Evolutionary conservation across 352 stramenopile species (phyloP), one percentile per base, ranked within the genome.

Genomic region (Nothophytophthora sp.): DNA sequence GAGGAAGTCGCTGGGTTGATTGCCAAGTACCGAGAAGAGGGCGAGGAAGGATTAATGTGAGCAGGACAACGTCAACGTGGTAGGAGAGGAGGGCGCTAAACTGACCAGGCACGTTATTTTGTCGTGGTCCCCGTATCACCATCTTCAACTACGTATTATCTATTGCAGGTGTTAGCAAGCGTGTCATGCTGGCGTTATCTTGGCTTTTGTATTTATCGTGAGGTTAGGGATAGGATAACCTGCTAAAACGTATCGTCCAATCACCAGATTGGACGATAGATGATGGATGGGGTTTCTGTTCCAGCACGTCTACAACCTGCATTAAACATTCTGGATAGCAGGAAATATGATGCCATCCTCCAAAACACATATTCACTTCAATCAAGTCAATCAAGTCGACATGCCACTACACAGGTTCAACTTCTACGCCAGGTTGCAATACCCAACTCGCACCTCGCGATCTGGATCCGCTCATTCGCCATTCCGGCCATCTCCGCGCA

Each of bases 1-100:
- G 46, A 73, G 9, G 57, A 68, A 51, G 48, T 86, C 12, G 40
- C 63, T 8, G 43, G 27, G 5, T 35, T 76, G 22, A 43, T 86
- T 4, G 48, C 44, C 5, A 39, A 63, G 10, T 49, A 73, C 22
- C 23, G 54, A 13, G 30, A 60, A 4, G 22, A 54, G 11, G 40
- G 62, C 2, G 42, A 45, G 2, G 53, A 8, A 1, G 18, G 35
- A 28, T 25, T 38, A 13, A 23, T 27, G 32, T 27, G 8, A 5
- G n/a, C n/a, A n/a, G n/a, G 32, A 22, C 35, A 37, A 39, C 47
- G 38, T 28, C 41, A 65, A 38, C 32, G 50, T 56, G 42, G 55
- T 30, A 61, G 43, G 33, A 46, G n/a, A n/a, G n/a, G n/a, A n/a
- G n/a, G n/a, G n/a, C n/a, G n/a, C n/a, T n/a, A n/a, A n/a, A n/a